Conservation (phyloP, 345 rosid species). For the Tarenaya hassleriana region DNA sequence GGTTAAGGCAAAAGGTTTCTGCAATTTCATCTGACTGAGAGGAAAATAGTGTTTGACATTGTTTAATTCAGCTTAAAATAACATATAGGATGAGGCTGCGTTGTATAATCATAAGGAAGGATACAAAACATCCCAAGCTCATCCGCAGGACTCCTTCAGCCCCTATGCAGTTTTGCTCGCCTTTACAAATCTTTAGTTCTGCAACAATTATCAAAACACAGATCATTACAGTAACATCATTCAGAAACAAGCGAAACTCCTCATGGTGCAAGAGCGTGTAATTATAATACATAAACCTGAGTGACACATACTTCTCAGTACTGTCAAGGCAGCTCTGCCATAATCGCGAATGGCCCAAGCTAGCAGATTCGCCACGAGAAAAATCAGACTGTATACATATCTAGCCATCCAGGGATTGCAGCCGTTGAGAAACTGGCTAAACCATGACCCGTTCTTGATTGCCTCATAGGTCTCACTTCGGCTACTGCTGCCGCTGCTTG, state of each 20-base stretch:
- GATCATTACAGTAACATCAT: conserved; percentile 12
- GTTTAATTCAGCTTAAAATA: not conserved
- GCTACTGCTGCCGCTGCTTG: conserved; percentile 22
- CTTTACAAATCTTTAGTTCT: conserved; percentile 66
- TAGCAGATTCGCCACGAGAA: conserved; percentile 65
- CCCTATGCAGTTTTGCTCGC: conserved; percentile 73
- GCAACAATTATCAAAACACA: conserved; percentile 27
- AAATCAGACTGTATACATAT: conserved; percentile 70
- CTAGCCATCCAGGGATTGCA: conserved; percentile 97
- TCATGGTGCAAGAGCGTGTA: conserved; percentile 6
- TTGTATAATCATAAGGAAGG: conserved; percentile 36
- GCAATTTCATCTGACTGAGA: not conserved
- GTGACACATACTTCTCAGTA: conserved; percentile 53
- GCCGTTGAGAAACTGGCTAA: conserved; percentile 67
- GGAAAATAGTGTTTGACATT: not conserved
- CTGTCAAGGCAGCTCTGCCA: conserved; percentile 49
- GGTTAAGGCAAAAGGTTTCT: conserved; percentile 32
- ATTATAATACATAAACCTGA: conserved; percentile 8
- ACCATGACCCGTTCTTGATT: conserved; percentile 61
- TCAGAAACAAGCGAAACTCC: not conserved
- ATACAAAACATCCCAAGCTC: conserved; percentile 97
- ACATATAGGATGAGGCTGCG: not conserved
- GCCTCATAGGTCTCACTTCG: conserved; percentile 29
- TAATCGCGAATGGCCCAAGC: conserved; percentile 94
- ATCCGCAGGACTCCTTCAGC: conserved; percentile 90